phyloP scores from a whole-genome alignment of 2,329 filamentous ascomycete species.

The Xylariaceae sp. region DNA sequence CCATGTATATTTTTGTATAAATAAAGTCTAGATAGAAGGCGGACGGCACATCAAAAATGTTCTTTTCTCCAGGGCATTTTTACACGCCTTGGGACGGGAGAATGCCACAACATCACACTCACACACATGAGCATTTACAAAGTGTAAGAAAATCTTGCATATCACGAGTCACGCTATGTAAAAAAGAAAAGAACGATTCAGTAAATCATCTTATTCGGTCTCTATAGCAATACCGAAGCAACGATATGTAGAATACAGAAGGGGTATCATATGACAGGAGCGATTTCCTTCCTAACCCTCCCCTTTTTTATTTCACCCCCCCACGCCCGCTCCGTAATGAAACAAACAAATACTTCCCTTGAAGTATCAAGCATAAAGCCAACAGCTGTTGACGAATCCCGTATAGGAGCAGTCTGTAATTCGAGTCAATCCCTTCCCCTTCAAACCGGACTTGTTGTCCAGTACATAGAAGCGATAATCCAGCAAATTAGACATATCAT shows the following conservation, averaged over 20 bases:
- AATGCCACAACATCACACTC: background rate
- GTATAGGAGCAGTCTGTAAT: background rate
- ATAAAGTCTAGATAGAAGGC: background rate
- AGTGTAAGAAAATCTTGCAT: background rate
- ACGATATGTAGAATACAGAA: background rate
- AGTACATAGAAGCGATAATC: no score
- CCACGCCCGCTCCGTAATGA: background rate
- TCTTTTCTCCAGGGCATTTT: background rate
- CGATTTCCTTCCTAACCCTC: background rate
- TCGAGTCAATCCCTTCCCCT: no score
- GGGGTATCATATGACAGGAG: slow-evolving; percentile 11
- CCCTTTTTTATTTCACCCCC: background rate
- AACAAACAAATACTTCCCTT: background rate
- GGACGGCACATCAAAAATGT: background rate
- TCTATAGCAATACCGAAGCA: background rate
- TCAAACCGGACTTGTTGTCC: no score
- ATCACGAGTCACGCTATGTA: background rate
- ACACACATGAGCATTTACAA: background rate
- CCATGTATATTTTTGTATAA: slow-evolving; percentile 12
- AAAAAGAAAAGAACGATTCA: background rate
- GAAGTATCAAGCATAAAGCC: background rate
- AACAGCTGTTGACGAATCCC: background rate
- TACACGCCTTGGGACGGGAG: background rate
- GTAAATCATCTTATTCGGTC: background rate
- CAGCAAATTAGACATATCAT: no score